phyloP scores from a whole-genome alignment of 2,329 filamentous ascomycete genomes.

The Alternaria hordeiaustralica region DNA sequence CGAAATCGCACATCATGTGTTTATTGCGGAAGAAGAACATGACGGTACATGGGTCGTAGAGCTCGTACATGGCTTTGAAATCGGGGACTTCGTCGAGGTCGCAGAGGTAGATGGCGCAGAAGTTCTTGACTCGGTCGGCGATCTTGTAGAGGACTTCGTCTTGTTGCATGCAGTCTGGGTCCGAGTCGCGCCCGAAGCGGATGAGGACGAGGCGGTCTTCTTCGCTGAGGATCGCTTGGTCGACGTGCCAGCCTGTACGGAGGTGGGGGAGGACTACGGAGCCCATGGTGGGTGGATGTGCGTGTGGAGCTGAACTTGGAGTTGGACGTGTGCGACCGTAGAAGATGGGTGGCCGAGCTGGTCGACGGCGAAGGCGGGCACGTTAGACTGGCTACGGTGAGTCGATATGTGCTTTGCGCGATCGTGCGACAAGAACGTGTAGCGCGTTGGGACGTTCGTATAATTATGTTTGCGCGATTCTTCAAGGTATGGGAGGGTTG shows the following conservation, averaged over 20 bases:
- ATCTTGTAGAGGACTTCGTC: slow-evolving; percentile 96
- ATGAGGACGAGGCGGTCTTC: slow-evolving; percentile 94
- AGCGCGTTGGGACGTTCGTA: neutral
- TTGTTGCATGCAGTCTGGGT: slow-evolving; percentile 80
- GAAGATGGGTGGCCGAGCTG: neutral
- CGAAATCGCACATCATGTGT: slow-evolving; percentile 98
- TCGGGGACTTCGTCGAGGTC: slow-evolving; percentile 71
- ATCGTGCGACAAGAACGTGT: neutral
- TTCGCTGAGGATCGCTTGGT: slow-evolving; percentile 81
- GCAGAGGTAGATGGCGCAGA: slow-evolving; percentile 81
- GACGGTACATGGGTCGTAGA: slow-evolving; percentile 90
- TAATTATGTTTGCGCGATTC: neutral
- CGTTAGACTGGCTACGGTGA: neutral
- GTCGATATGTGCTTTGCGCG: neutral
- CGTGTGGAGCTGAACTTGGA: neutral
- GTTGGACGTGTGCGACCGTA: neutral
- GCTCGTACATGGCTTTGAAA: slow-evolving; percentile 94
- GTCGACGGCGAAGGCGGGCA: neutral
- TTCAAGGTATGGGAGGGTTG: neutral
- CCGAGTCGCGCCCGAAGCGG: slow-evolving; percentile 86
- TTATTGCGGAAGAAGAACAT: slow-evolving; percentile 99
- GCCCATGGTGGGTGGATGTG: slow-evolving; percentile 60
- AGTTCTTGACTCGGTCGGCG: slow-evolving; percentile 91
- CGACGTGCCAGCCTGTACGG: slow-evolving; percentile 93
- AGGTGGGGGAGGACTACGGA: slow-evolving; percentile 93